Evolutionary conservation across 2,329 filamentous ascomycete species (phyloP).

Genomic region (Cladobotryum protrusum): DNA sequence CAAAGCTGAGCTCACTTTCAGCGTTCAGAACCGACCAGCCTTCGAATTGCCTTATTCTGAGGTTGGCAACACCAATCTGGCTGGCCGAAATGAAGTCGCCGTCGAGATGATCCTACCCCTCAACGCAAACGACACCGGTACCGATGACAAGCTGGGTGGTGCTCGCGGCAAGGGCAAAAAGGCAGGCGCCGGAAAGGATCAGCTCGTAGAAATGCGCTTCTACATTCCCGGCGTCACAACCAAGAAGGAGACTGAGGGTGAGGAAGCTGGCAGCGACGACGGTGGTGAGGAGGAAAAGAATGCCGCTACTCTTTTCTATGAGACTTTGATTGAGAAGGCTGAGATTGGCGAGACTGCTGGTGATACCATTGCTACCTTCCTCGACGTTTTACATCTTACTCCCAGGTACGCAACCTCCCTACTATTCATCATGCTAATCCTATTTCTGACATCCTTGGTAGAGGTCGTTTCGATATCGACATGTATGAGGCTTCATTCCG

Average conservation of each 20-base stretch:
- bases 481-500: constrained; percentile 99
- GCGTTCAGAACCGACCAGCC: constrained; percentile 90
- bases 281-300: constrained; percentile 70
- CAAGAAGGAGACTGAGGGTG: constrained; percentile 62
- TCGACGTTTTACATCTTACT: constrained; percentile 94
- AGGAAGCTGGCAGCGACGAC: constrained; percentile 60
- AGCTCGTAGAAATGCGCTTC: constrained; percentile 97
- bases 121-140: constrained; percentile 64
- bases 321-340: constrained; percentile 95
- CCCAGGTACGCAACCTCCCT: constrained; percentile 55
- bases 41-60: constrained; percentile 97
- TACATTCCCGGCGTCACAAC: constrained; percentile 91
- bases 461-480: constrained; percentile 98
- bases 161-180: constrained; percentile 77
- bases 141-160: constrained; percentile 68
- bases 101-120: constrained; percentile 82
- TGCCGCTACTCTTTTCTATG: constrained; percentile 94
- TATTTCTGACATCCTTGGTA: constrained; percentile 29
- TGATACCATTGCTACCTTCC: constrained; percentile 94
- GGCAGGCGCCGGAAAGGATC: constrained; percentile 80
- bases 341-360: constrained; percentile 99
- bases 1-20: constrained; percentile 92
- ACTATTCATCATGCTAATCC: background rate
- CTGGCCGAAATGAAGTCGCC: constrained; percentile 94
- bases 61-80: constrained; percentile 95